Evolutionary conservation across 208 protist species (phyloP).

Genomic region (Crithidia brevicula): DNA sequence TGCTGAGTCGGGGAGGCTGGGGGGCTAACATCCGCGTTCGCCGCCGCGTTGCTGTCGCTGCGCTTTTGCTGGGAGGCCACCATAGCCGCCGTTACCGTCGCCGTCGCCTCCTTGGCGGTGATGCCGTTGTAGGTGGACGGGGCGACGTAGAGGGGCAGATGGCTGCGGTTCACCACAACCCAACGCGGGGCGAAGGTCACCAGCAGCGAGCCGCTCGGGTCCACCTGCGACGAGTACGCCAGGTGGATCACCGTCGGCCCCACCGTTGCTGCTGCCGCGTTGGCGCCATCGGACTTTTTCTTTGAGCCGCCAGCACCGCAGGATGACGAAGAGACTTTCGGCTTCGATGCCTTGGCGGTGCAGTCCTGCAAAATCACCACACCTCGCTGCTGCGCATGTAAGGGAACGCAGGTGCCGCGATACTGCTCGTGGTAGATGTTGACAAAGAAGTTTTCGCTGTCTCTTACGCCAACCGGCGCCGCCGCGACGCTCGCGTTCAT

Average conservation of each 20-base stretch:
- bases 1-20: slow-evolving; percentile 21
- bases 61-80: slow-evolving; percentile 30
- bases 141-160: slow-evolving; percentile 59
- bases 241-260: slow-evolving; percentile 59
- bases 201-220: slow-evolving; percentile 57
- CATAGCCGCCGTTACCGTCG: slow-evolving; percentile 36
- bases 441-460: slow-evolving; percentile 77
- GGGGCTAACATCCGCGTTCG: not conserved
- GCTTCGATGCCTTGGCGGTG: not conserved
- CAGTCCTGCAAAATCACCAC: slow-evolving; percentile 63
- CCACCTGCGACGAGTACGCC: slow-evolving; percentile 63
- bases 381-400: slow-evolving; percentile 84
- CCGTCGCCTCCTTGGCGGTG: slow-evolving; percentile 37
- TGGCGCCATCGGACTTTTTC: slow-evolving; percentile 15
- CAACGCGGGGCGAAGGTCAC: slow-evolving; percentile 87
- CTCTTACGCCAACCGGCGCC: slow-evolving; percentile 37
- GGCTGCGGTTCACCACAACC: slow-evolving; percentile 84
- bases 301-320: not conserved
- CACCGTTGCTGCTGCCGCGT: not conserved
- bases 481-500: slow-evolving; percentile 68
- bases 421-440: slow-evolving; percentile 52
- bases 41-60: not conserved
- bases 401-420: slow-evolving; percentile 53
- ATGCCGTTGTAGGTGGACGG: slow-evolving; percentile 45
- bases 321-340: not conserved